Conservation (phyloP, 176 grass and related monocot species). For the Cenchrus purpureus region DNA sequence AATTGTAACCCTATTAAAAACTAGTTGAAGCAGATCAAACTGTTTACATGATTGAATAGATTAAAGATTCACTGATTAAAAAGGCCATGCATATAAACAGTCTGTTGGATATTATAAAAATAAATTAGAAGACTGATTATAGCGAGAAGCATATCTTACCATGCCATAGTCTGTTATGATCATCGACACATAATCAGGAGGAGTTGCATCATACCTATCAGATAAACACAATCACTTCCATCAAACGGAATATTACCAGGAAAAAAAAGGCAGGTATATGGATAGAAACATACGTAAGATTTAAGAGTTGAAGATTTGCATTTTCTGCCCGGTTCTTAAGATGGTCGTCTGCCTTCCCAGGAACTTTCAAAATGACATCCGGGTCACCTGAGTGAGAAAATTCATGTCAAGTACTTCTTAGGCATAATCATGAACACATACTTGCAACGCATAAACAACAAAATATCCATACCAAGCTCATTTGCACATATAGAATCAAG, state of each 20-base stretch:
- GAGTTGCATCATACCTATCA: slow-evolving; percentile 92
- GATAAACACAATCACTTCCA: slow-evolving; percentile 45
- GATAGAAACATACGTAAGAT: slow-evolving; percentile 69
- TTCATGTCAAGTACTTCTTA: slow-evolving; percentile 24
- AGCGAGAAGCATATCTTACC: slow-evolving; percentile 58
- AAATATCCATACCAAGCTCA: slow-evolving; percentile 67
- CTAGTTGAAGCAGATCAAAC: background rate
- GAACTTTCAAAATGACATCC: slow-evolving; percentile 76
- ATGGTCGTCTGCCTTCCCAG: slow-evolving; percentile 64
- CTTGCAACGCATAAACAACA: background rate
- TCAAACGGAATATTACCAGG: background rate
- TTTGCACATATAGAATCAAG: slow-evolving; percentile 98
- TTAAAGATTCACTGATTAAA: slow-evolving; percentile 8
- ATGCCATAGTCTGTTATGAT: slow-evolving; percentile 98
- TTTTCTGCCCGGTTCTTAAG: slow-evolving; percentile 74
- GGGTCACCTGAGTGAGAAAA: slow-evolving; percentile 75
- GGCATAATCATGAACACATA: background rate
- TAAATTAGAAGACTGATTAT: background rate
- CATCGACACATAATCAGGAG: slow-evolving; percentile 94
- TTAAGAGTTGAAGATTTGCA: slow-evolving; percentile 90
- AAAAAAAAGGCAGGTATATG: slow-evolving; percentile 9
- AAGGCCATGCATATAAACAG: background rate
- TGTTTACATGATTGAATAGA: background rate
- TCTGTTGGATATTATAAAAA: background rate
- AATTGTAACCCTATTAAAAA: background rate